Conservation (phyloP, 208 protist species). For the Trypanosoma platydactyli region DNA sequence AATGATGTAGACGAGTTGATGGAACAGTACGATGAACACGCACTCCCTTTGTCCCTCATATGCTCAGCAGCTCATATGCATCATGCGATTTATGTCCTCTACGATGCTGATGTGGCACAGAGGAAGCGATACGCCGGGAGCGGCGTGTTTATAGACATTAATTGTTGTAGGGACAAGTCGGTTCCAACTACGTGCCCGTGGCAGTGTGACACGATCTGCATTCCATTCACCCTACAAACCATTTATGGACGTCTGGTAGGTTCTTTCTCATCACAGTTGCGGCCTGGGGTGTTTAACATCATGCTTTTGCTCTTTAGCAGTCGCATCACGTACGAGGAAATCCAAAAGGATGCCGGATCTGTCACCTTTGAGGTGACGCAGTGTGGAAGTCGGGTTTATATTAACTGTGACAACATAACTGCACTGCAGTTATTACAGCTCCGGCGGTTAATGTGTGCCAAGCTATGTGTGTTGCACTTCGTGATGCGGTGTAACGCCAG, state of each 20-base stretch:
- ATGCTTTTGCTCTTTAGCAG: constrained; percentile 65
- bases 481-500: constrained; percentile 47
- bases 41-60: constrained; percentile 46
- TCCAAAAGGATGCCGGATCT: constrained; percentile 19
- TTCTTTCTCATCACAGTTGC: constrained; percentile 61
- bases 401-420: constrained; percentile 55
- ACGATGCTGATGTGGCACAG: constrained; percentile 43
- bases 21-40: constrained; percentile 53
- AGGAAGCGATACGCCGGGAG: constrained; percentile 52
- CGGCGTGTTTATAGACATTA: constrained; percentile 68
- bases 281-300: constrained; percentile 55
- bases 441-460: constrained; percentile 68
- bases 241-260: constrained; percentile 58
- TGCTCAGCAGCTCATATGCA: constrained; percentile 63
- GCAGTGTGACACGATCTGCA: constrained; percentile 46
- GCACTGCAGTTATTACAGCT: constrained; percentile 68
- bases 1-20: constrained; percentile 61
- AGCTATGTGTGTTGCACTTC: constrained; percentile 56
- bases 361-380: constrained; percentile 44
- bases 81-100: constrained; percentile 60
- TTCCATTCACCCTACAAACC: constrained; percentile 67
- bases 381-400: constrained; percentile 46
- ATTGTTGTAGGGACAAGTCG: constrained; percentile 50
- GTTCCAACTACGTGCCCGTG: constrained; percentile 73
- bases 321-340: constrained; percentile 39